A percentile compares a stretch with the other conserved stretches of the same genome.
Evolutionary conservation across 1,139 yeast genomes (phyloP).

Genomic region (Yamadazyma jaroonii): DNA sequence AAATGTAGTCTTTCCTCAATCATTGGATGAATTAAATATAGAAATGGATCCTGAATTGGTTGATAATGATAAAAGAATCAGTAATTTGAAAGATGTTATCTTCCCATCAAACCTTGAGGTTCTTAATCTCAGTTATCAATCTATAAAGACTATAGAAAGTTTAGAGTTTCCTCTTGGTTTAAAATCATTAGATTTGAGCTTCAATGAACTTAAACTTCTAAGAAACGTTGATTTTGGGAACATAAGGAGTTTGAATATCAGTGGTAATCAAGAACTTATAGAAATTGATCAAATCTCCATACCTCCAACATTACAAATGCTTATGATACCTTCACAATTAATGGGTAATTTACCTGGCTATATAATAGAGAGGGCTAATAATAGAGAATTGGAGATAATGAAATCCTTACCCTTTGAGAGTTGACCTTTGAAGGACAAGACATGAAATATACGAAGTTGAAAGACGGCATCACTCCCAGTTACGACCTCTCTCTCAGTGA

Average conservation of each 20-base stretch:
- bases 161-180: slow-evolving; percentile 39
- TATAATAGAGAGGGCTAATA: slow-evolving; percentile 42
- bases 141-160: slow-evolving; percentile 37
- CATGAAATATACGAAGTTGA: too few relatives aligned
- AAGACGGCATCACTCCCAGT: too few relatives aligned
- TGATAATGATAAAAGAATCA: slow-evolving; percentile 42
- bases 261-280: slow-evolving; percentile 43
- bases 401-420: slow-evolving; percentile 24
- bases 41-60: slow-evolving; percentile 44
- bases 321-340: slow-evolving; percentile 36
- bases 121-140: slow-evolving; percentile 40
- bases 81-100: slow-evolving; percentile 42
- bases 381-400: slow-evolving; percentile 27
- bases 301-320: slow-evolving; percentile 38
- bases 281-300: slow-evolving; percentile 37
- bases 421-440: too few relatives aligned
- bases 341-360: slow-evolving; percentile 37
- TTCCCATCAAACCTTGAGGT: slow-evolving; percentile 37
- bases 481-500: too few relatives aligned
- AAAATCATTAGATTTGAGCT: slow-evolving; percentile 32
- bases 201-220: slow-evolving; percentile 39
- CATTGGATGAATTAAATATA: slow-evolving; percentile 38
- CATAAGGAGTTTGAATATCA: slow-evolving; percentile 35
- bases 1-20: slow-evolving; percentile 40
- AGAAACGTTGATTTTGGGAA: slow-evolving; percentile 38